Evolutionary conservation across 306 rosid species (phyloP).

Genomic region (Acacia melanoxylon): DNA sequence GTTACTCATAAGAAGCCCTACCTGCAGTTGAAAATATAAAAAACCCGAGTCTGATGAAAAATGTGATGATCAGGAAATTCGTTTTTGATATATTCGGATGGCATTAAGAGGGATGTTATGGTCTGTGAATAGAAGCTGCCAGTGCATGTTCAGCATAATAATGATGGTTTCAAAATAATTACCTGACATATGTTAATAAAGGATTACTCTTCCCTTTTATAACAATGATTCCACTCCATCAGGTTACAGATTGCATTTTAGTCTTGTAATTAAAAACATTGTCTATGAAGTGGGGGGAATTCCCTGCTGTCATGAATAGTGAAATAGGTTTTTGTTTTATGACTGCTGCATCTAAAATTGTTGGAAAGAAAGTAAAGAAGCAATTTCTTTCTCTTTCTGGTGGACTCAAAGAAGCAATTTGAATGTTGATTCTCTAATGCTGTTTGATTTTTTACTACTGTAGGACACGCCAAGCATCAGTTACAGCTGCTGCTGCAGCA

Average conservation of each 20-base stretch:
- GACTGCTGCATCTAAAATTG: constrained; percentile 4
- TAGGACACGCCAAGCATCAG: constrained; percentile 48
- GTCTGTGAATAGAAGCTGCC: background rate
- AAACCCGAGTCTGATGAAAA: background rate
- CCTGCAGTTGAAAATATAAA: constrained; percentile 8
- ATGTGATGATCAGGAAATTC: background rate
- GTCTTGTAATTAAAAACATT: background rate
- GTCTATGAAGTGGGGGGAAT: background rate
- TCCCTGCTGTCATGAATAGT: background rate
- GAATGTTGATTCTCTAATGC: constrained; percentile 18
- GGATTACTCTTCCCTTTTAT: background rate
- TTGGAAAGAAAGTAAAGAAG: constrained; percentile 9
- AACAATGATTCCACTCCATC: constrained; percentile 1
- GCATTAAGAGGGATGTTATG: background rate
- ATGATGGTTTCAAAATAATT: background rate
- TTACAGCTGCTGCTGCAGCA: constrained; percentile 28
- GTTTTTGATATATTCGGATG: background rate
- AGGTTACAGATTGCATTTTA: constrained; percentile 11
- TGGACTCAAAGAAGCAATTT: background rate
- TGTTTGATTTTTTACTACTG: constrained; percentile 22
- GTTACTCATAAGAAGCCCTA: background rate
- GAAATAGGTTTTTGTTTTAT: constrained; percentile 11
- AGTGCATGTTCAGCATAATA: background rate
- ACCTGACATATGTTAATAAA: background rate
- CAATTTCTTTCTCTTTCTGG: background rate